Conservation (phyloP, 1,139 yeast species). For the Arxiozyma slooffiae region DNA sequence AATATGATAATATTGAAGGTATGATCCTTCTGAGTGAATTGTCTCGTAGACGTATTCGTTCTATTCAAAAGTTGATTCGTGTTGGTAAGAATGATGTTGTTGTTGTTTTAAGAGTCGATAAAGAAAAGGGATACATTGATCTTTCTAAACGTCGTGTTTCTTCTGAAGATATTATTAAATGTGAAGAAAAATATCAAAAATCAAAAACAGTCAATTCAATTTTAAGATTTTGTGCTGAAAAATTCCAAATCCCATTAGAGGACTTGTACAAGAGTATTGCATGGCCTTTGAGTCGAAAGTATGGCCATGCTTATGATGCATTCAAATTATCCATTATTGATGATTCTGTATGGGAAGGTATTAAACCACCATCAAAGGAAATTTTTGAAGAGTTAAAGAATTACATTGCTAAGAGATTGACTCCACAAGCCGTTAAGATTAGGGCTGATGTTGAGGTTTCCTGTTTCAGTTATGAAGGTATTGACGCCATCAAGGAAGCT, state of each 20-base stretch:
- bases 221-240: slow-evolving; percentile 96
- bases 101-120: slow-evolving; percentile 96
- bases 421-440: slow-evolving; percentile 95
- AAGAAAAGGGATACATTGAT: slow-evolving; percentile 96
- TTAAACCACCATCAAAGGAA: slow-evolving; percentile 55
- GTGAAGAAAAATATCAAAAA: slow-evolving; percentile 96
- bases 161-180: slow-evolving; percentile 93
- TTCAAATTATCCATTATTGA: slow-evolving; percentile 93
- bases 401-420: slow-evolving; percentile 84
- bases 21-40: slow-evolving; percentile 94
- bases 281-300: slow-evolving; percentile 94
- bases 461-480: slow-evolving; percentile 94
- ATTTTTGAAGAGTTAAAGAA: slow-evolving; percentile 71
- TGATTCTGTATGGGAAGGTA: slow-evolving; percentile 74
- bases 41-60: slow-evolving; percentile 96
- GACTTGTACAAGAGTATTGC: slow-evolving; percentile 79
- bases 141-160: slow-evolving; percentile 95
- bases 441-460: slow-evolving; percentile 97
- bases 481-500: slow-evolving; percentile 90
- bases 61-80: slow-evolving; percentile 92
- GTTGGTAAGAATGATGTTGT: slow-evolving; percentile 98
- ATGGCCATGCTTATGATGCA: slow-evolving; percentile 96
- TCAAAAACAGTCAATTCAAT: slow-evolving; percentile 96
- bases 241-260: slow-evolving; percentile 81
- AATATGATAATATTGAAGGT: slow-evolving; percentile 96